A percentile compares a stretch with the other conserved stretches of the same genome.
Conservation (phyloP, 495 filamentous ascomycete genomes). For the Trichoderma asperelloides region DNA sequence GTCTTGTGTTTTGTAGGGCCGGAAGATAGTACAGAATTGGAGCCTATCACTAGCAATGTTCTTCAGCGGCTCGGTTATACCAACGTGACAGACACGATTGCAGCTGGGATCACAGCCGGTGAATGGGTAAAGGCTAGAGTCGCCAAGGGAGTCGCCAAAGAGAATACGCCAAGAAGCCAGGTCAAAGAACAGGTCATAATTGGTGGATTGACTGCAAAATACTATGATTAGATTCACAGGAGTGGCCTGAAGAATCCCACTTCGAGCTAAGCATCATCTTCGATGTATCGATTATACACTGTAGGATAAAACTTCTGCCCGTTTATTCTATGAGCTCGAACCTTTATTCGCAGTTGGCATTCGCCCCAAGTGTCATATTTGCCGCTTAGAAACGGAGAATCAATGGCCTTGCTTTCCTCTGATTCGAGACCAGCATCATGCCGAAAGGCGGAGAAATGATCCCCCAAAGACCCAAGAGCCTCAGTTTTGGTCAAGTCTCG, state of each 20-base stretch:
- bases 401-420: slow-evolving; percentile 22
- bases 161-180: neutral
- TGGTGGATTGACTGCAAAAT: neutral
- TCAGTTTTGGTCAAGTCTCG: slow-evolving; percentile 29
- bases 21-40: slow-evolving; percentile 22
- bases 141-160: neutral
- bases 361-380: slow-evolving; percentile 40
- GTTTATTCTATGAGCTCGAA: slow-evolving; percentile 33
- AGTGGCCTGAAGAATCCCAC: neutral
- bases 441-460: slow-evolving; percentile 21
- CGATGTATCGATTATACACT: slow-evolving; percentile 32
- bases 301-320: slow-evolving; percentile 31
- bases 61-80: neutral
- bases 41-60: slow-evolving; percentile 13
- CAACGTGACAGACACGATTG: neutral
- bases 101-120: neutral
- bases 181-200: neutral
- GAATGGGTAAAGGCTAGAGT: slow-evolving; percentile 7
- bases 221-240: neutral
- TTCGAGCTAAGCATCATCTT: slow-evolving; percentile 17
- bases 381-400: slow-evolving; percentile 34
- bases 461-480: slow-evolving; percentile 23
- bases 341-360: slow-evolving; percentile 37
- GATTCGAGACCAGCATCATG: slow-evolving; percentile 11
- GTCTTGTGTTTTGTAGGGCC: slow-evolving; percentile 41